Evolutionary conservation across 2,329 filamentous ascomycete genomes (phyloP), one percentile per base, ranked within the genome.

Genomic region (Albophoma yamanashiensis): DNA sequence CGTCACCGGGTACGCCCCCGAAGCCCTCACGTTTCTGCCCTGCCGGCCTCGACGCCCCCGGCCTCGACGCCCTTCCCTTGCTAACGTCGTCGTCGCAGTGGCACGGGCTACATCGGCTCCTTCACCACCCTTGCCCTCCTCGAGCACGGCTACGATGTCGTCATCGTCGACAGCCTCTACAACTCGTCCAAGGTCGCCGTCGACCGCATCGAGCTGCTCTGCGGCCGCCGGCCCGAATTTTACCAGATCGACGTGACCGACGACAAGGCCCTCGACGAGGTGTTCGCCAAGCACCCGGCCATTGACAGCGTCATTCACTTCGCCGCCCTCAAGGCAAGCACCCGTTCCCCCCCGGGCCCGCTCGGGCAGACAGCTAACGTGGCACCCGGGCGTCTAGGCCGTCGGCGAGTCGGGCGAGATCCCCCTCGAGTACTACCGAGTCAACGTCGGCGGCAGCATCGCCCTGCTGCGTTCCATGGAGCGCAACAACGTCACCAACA

Each of bases 281-380:
- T 97, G 68, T 97, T 99, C 72, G 81, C 84, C 64, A 89, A 89
- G 71, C 89, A 97, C 77, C 91, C 92, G 58, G 88, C 91, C 70
- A 97, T 99, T 71, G 92, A 97, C 82, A 96, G 91, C 73, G 94
- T 97, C 66, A 97, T 99, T 70, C 94, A 99, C 81, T 99, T 99
- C 73, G 95, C 94, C 64, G 94, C 94, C 31, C 83, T 99, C 67
- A 99, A 99, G 89, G 91, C 34, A 31, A 56, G 58, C 15, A 2
- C 17, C 36, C 1, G n/a, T 45, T 15, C 36, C 42, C 15, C n/a
- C 47, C 20, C 22, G 52, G 17, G 22, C 36, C 31, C 7, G 50
- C 9, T 7, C 7, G 58, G 39, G 38, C 17, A 58, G 38, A 65
- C 50, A 27, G 34, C 53, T 43, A 59, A 67, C 64, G 60, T 56